Base-by-base conservation (phyloP, 345 rosid species). In the Tarenaya hassleriana region DNA sequence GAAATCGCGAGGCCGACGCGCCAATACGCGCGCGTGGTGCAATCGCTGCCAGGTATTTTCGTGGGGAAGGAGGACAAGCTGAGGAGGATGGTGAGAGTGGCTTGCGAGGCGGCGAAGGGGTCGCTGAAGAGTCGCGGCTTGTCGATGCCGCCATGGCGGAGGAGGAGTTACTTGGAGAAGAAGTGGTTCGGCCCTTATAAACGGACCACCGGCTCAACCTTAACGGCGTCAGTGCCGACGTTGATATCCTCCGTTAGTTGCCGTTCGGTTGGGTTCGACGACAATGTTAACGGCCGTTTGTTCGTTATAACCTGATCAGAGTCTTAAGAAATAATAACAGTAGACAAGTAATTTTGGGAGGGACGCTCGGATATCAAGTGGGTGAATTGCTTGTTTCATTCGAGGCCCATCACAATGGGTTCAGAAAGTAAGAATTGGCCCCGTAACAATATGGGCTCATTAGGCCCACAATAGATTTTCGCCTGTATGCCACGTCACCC, bases 101-200 rank as follows among this genome's bases (percentile, higher is more conserved):
- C 63, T 58, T 56, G 79, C 38, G 74, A 74, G 20, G 84, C 77
- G 3, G 80, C 85, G 12, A 82, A 42, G 69, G 69, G 53, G 52
- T 86, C 97, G 12, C 44, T 90, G 60, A 84, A 75, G 69, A 71
- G 75, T 55, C 62, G 70, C 11, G 78, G 67, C 1, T 80, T 90
- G 20, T 72, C 86, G 1, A 58, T 86, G 1, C 88, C 97, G 8
- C 97, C 97, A 0, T 90, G 97, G 97, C 71, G 94, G 59, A 90
- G 83, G 62, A 77, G 76, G 66, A 77, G 91, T 16, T 84, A 81
- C 73, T 71, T 86, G 78, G 81, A 75, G 16, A 78, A 78, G 61
- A 90, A 86, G 69, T 86, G 91, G 95, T 65, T 86, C 16, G 91
- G 82, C n/a, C 78, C 87, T 8, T 77, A 78, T 71, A 71, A 74